Evolutionary conservation across 805 yeast genomes (phyloP).

Genomic region (Ascoidea rubescens): DNA sequence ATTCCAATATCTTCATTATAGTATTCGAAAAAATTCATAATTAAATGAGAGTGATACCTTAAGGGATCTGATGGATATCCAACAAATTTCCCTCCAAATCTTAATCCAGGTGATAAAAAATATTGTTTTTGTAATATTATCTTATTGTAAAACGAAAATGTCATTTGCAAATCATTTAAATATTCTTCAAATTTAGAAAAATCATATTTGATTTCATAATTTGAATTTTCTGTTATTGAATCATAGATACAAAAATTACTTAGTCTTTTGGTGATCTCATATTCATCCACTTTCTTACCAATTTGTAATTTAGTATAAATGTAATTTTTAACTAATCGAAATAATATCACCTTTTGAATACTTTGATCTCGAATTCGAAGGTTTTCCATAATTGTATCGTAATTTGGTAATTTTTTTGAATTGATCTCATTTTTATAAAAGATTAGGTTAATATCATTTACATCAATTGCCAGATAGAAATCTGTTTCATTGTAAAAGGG

Average conservation of each 20-base stretch:
- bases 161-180: neutral
- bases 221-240: conserved; percentile 3
- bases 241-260: neutral
- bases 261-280: neutral
- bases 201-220: no score
- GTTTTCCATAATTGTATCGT: conserved; percentile 3
- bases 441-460: conserved; percentile 4
- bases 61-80: conserved; percentile 95
- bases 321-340: conserved; percentile 1
- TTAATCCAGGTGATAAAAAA: conserved; percentile 66
- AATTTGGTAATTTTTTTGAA: conserved; percentile 5
- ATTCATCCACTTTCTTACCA: no score
- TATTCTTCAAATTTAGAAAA: conserved; percentile 4
- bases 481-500: neutral
- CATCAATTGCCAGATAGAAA: neutral
- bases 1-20: conserved; percentile 41
- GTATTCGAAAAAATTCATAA: conserved; percentile 34
- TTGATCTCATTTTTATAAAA: conserved; percentile 2
- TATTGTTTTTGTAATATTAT: conserved; percentile 16
- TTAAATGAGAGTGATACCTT: conserved; percentile 76
- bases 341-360: conserved; percentile 1
- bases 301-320: neutral
- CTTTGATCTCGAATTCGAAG: conserved; percentile 1
- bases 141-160: neutral
- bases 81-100: conserved; percentile 82